Evolutionary conservation across 2,329 filamentous ascomycete genomes (phyloP), one percentile per base, ranked within the genome.

Genomic region (Fusarium transvaalense): DNA sequence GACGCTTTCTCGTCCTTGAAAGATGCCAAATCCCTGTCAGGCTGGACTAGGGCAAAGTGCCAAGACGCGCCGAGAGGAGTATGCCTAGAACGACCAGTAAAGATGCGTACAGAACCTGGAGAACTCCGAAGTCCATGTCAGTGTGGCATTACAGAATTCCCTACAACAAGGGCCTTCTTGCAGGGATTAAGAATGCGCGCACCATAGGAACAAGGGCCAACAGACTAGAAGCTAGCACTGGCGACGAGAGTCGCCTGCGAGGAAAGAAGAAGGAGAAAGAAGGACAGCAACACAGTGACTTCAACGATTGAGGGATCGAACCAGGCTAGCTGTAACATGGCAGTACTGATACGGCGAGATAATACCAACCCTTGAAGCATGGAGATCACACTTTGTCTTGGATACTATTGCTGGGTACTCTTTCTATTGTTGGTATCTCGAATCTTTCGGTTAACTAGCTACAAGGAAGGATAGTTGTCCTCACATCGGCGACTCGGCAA

Each of bases 111-210:
- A 46, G 13, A 32, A 31, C 15, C 10, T 56, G 57, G 59, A 41
- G 53, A 64, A 38, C 14, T 53, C 53, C 52, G 39, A 47, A 37
- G 46, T 35, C 60, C 46, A 54, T 65, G 59, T 46, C 38, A 47
- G 56, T 58, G 56, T 61, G 66, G 27, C 47, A 72, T 63, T 64
- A 54, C 46, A 21, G 45, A 62, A 56, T 67, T 19, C 34, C 47
- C 45, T 65, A 52, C 58, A 56, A 42, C 65, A 72, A 66, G 62
- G 58, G 59, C 64, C 56, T 35, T 52, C 32, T 46, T 47, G 32
- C 53, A 57, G 48, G 45, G 65, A 57, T 54, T 6, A 51, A 37
- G 41, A 52, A 52, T 34, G 46, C 34, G 21, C 17, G 25, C 63
- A 39, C 54, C 43, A 64, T 41, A 25, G 58, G 29, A 31, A 53